Evolutionary conservation across 441 rosid species (phyloP).

Genomic region (Populus hybrid): DNA sequence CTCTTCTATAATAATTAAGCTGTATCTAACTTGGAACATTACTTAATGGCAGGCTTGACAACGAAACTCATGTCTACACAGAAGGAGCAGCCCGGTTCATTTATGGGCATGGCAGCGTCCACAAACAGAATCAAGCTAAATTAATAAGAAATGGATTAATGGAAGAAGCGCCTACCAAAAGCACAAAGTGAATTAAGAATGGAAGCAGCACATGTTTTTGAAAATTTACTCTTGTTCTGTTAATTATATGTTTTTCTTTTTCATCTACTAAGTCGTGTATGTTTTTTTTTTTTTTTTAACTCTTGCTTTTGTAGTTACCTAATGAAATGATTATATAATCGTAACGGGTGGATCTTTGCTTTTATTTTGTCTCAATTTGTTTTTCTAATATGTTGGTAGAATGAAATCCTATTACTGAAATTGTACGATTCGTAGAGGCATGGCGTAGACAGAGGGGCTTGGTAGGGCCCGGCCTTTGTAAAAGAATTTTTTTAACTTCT

Average conservation of each 20-base stretch:
- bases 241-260: constrained; percentile 7
- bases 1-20: neutral
- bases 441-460: too few species aligned
- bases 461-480: too few species aligned
- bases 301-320: constrained; percentile 17
- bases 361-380: neutral
- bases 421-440: neutral
- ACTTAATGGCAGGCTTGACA: constrained; percentile 37
- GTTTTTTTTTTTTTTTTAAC: neutral
- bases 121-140: constrained; percentile 34
- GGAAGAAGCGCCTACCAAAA: constrained; percentile 15
- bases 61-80: constrained; percentile 60
- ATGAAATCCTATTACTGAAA: neutral
- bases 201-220: constrained; percentile 12
- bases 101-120: constrained; percentile 48
- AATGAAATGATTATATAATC: neutral
- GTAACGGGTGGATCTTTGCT: constrained; percentile 4
- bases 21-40: neutral
- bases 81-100: constrained; percentile 65
- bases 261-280: constrained; percentile 2
- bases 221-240: neutral
- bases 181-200: constrained; percentile 22
- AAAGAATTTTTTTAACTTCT: too few species aligned
- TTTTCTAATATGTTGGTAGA: neutral
- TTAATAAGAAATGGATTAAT: neutral